Evolutionary conservation across 805 yeast species (phyloP).

Genomic region (Saccharomycopsis guyanensis): DNA sequence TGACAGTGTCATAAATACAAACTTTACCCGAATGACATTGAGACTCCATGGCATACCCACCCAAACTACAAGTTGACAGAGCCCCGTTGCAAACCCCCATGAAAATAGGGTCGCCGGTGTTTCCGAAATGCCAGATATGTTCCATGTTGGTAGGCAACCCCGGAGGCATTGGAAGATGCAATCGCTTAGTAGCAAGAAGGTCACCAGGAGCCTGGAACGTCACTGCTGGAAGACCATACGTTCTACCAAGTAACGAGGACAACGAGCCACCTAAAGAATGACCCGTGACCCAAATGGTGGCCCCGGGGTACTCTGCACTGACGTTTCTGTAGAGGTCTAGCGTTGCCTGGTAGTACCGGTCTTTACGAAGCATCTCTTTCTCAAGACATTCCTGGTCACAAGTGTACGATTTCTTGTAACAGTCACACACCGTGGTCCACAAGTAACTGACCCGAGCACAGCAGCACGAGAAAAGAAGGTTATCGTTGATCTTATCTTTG

Average conservation of each 20-base stretch:
- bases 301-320: slow-evolving; percentile 52
- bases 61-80: slow-evolving; percentile 77
- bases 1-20: slow-evolving; percentile 84
- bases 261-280: slow-evolving; percentile 93
- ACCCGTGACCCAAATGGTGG: slow-evolving; percentile 85
- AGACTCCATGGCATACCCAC: slow-evolving; percentile 96
- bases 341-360: slow-evolving; percentile 75
- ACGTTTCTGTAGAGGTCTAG: slow-evolving; percentile 73
- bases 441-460: slow-evolving; percentile 87
- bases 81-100: slow-evolving; percentile 98
- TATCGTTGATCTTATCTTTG: slow-evolving; percentile 81
- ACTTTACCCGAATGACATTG: slow-evolving; percentile 86
- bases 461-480: slow-evolving; percentile 86
- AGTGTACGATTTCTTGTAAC: slow-evolving; percentile 74
- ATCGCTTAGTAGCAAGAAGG: slow-evolving; percentile 66
- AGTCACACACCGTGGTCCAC: slow-evolving; percentile 95
- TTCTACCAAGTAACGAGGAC: slow-evolving; percentile 73
- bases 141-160: slow-evolving; percentile 73
- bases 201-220: slow-evolving; percentile 95
- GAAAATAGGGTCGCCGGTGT: slow-evolving; percentile 93
- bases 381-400: slow-evolving; percentile 88
- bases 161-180: slow-evolving; percentile 91
- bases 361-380: slow-evolving; percentile 61
- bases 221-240: slow-evolving; percentile 85
- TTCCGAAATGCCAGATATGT: slow-evolving; percentile 91